These are phyloP conservation scores for Torrubiella hemipterigena DNA, from an alignment of 2,329 filamentous ascomycete species.

Conservation along the genomic window DNA sequence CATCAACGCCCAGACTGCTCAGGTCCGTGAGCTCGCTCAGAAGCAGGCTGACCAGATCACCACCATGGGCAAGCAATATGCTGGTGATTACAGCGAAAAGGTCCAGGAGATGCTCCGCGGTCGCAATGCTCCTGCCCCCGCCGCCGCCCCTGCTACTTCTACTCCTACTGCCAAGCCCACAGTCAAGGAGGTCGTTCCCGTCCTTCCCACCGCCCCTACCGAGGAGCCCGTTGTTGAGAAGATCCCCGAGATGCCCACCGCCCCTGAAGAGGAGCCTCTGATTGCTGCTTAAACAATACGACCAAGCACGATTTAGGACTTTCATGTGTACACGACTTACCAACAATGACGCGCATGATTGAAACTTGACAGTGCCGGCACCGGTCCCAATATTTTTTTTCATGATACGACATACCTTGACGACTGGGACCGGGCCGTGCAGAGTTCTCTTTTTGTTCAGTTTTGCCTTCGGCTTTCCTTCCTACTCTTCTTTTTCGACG, in stretches of 20 bases:
- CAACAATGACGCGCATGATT: conserved; percentile 1
- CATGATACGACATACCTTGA: neutral
- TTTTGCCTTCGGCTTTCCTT: no score
- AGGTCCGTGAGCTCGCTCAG: conserved; percentile 48
- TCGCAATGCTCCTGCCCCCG: conserved; percentile 27
- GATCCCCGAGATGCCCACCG: conserved; percentile 11
- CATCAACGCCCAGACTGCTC: conserved; percentile 49
- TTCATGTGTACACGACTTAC: conserved; percentile 6
- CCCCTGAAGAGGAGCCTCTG: conserved; percentile 14
- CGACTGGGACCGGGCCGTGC: neutral
- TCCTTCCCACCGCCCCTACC: conserved; percentile 24
- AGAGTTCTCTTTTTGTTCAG: no score
- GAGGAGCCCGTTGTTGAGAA: conserved; percentile 17
- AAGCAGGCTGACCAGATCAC: conserved; percentile 54
- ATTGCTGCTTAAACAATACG: conserved; percentile 10
- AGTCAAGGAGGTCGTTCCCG: conserved; percentile 15
- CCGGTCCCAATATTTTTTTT: neutral
- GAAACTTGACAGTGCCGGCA: neutral
- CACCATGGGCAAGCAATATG: conserved; percentile 53
- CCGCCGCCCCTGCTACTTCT: conserved; percentile 14
- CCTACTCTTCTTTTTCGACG: no score
- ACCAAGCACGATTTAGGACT: conserved; percentile 2
- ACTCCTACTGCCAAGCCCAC: conserved; percentile 12
- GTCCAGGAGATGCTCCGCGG: conserved; percentile 51
- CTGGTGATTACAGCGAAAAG: conserved; percentile 57